These are phyloP conservation scores for Kazachstania psychrophila DNA, from an alignment of 805 yeast species.

Conservation along the genomic window DNA sequence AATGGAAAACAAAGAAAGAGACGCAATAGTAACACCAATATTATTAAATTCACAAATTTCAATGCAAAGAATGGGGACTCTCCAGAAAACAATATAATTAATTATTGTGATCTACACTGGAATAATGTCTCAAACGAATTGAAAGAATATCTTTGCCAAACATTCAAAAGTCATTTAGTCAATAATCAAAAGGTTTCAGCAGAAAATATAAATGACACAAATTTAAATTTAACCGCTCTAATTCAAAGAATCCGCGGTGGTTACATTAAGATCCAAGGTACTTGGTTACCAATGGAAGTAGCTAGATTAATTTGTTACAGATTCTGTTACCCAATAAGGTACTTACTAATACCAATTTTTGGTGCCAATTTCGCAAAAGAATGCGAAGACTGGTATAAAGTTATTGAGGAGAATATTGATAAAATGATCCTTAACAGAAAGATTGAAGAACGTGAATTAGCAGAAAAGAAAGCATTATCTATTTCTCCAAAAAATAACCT, in stretches of 20 bases:
- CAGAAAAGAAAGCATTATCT: neutral
- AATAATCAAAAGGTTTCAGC: slow-evolving; percentile 6
- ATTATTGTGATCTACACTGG: slow-evolving; percentile 29
- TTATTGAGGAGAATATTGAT: slow-evolving; percentile 5
- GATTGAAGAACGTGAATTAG: neutral
- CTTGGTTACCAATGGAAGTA: slow-evolving; percentile 74
- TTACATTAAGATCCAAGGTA: slow-evolving; percentile 83
- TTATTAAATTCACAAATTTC: neutral
- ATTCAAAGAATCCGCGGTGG: slow-evolving; percentile 79
- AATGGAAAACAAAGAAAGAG: slow-evolving; percentile 6
- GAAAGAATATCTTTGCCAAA: slow-evolving; percentile 10
- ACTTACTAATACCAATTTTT: slow-evolving; percentile 67
- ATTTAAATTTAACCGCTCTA: slow-evolving; percentile 15
- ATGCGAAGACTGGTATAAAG: slow-evolving; percentile 32
- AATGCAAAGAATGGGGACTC: neutral
- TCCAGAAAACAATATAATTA: slow-evolving; percentile 6
- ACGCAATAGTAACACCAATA: slow-evolving; percentile 5
- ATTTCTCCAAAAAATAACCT: slow-evolving; percentile 1
- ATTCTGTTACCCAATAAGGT: slow-evolving; percentile 72
- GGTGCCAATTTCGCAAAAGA: slow-evolving; percentile 49
- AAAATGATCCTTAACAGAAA: slow-evolving; percentile 4
- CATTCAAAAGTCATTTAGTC: slow-evolving; percentile 10
- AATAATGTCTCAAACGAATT: slow-evolving; percentile 18
- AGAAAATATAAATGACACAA: slow-evolving; percentile 4
- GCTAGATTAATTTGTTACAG: slow-evolving; percentile 60